A percentile compares a stretch with the other conserved stretches of the same genome.
phyloP scores from a whole-genome alignment of 306 rosid species.

The Vigna hirtella region DNA sequence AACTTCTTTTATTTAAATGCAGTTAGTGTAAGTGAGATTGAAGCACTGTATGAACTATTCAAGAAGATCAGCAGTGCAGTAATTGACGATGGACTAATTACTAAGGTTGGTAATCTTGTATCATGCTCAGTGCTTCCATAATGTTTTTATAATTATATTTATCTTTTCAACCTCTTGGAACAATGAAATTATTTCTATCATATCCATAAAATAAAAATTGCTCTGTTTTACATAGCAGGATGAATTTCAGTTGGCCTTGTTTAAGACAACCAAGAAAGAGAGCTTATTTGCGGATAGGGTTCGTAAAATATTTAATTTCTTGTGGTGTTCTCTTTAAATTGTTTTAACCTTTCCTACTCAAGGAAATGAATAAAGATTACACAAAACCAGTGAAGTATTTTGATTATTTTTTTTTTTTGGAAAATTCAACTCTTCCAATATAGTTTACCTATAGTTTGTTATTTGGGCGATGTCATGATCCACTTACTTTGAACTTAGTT shows the following conservation, averaged over 20 bases:
- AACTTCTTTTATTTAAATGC: constrained; percentile 46
- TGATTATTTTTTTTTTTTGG: not conserved
- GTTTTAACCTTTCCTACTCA: not conserved
- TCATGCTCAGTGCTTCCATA: not conserved
- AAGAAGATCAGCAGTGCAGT: constrained; percentile 81
- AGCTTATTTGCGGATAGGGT: constrained; percentile 93
- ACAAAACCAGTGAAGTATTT: not conserved
- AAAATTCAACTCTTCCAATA: not conserved
- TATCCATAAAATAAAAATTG: not conserved
- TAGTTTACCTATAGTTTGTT: not conserved
- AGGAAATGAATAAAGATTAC: not conserved
- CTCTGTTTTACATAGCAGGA: constrained; percentile 56
- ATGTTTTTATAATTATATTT: not conserved
- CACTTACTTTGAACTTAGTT: constrained; percentile 1
- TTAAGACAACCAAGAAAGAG: constrained; percentile 77
- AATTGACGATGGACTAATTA: constrained; percentile 78
- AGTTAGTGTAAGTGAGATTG: constrained; percentile 91
- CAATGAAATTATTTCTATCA: constrained; percentile 9
- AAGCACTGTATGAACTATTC: constrained; percentile 81
- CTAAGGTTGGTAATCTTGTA: constrained; percentile 59
- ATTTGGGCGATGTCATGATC: constrained; percentile 5
- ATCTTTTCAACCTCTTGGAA: not conserved
- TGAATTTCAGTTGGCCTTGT: constrained; percentile 80
- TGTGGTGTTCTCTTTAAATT: not conserved
- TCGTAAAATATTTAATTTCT: constrained; percentile 34